Percentiles rank a stretch among this genome's conserved stretches.
Evolutionary conservation across 177 flowering plant genomes (phyloP).

Genomic region (Vitis hybrid): DNA sequence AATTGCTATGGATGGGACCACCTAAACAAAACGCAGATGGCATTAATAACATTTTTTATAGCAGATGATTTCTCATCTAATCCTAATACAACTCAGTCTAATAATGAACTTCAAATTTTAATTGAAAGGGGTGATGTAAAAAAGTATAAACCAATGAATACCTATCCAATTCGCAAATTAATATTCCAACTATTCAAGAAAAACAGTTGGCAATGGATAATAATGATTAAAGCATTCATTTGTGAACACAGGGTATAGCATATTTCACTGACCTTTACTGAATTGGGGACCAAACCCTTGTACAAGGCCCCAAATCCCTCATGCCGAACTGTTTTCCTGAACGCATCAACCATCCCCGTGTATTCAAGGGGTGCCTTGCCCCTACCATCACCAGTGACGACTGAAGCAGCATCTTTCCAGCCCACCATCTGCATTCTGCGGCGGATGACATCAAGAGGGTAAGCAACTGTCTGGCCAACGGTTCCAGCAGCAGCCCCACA

Average conservation of each 20-base stretch:
- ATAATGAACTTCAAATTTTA: too few species aligned
- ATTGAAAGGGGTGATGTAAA: too few species aligned
- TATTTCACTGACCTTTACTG: conserved; percentile 78
- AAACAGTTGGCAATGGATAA: too few species aligned
- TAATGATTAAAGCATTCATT: too few species aligned
- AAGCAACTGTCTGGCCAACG: conserved; percentile 96
- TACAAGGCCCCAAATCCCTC: conserved; percentile 95
- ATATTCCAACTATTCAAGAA: too few species aligned
- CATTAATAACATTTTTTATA: not conserved
- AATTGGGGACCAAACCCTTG: conserved; percentile 98
- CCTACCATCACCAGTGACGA: conserved; percentile 79
- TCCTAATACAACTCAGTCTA: too few species aligned
- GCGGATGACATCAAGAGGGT: conserved; percentile 97
- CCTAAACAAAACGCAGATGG: conserved; percentile 37
- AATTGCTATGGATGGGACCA: conserved; percentile 95
- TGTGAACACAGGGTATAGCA: too few species aligned
- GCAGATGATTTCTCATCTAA: too few species aligned
- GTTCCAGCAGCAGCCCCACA: conserved; percentile 99
- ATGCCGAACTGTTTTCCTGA: conserved; percentile 86
- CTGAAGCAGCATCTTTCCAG: conserved; percentile 88
- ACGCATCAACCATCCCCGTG: conserved; percentile 93
- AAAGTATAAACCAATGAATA: too few species aligned
- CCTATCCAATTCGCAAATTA: too few species aligned
- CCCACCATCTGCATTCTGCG: conserved; percentile 99
- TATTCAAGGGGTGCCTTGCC: conserved; percentile 70